These are phyloP conservation scores for Termitomyces sp. DNA, from an alignment of 768 basidiomycete genomes.

Conservation along the genomic window DNA sequence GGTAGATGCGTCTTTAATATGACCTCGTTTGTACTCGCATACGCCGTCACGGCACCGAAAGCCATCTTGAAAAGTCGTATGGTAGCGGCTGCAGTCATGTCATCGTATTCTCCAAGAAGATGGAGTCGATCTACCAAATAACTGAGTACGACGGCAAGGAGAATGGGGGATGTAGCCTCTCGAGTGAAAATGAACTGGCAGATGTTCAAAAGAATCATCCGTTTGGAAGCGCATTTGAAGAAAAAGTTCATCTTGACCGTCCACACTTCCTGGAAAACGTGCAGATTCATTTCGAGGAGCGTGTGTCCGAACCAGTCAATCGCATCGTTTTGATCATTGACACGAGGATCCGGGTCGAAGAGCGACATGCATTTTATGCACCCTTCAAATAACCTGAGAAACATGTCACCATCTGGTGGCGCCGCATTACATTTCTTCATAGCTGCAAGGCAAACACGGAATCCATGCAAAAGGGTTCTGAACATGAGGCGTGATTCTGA, in stretches of 20 bases:
- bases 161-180: constrained; percentile 69
- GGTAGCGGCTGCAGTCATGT: constrained; percentile 73
- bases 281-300: constrained; percentile 77
- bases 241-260: constrained; percentile 89
- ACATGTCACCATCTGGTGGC: constrained; percentile 77
- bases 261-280: constrained; percentile 97
- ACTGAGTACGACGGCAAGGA: constrained; percentile 84
- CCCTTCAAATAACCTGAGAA: constrained; percentile 84
- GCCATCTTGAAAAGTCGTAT: constrained; percentile 95
- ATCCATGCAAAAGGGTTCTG: constrained; percentile 83
- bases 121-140: constrained; percentile 82
- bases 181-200: constrained; percentile 79
- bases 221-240: constrained; percentile 72
- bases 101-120: constrained; percentile 79
- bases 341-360: constrained; percentile 65
- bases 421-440: constrained; percentile 78
- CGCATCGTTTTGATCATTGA: constrained; percentile 63
- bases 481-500: constrained; percentile 83
- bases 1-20: constrained; percentile 92
- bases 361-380: constrained; percentile 81
- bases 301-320: constrained; percentile 81
- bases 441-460: constrained; percentile 71
- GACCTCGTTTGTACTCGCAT: constrained; percentile 75
- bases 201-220: constrained; percentile 75
- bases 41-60: constrained; percentile 77